Evolutionary conservation across 768 basidiomycete species (phyloP).

Genomic region (Lentinula aciculospora): DNA sequence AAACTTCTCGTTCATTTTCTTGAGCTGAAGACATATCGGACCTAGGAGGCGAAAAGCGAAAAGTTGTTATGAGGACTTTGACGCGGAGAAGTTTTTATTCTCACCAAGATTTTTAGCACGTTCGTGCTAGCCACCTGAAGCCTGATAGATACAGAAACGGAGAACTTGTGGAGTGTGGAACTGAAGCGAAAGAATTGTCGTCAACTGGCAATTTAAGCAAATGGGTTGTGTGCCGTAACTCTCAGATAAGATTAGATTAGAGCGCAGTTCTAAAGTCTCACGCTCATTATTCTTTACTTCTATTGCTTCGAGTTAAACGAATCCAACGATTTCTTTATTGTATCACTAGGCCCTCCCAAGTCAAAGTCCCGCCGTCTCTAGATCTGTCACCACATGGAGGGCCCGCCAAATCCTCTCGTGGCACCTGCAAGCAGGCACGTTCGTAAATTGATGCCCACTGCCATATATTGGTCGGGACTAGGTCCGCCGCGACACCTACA

Average conservation of each 20-base stretch:
- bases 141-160: neutral
- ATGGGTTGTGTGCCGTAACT: neutral
- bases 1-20: neutral
- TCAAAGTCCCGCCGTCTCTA: neutral
- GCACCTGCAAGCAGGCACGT: neutral
- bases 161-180: neutral
- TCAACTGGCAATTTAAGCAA: neutral
- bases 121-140: neutral
- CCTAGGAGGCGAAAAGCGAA: neutral
- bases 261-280: neutral
- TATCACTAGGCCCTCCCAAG: too few species aligned
- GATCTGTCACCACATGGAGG: neutral
- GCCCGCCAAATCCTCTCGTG: neutral
- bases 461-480: too few species aligned
- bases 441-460: neutral
- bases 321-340: neutral
- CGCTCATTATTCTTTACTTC: neutral
- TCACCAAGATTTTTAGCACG: neutral
- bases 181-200: neutral
- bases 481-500: too few species aligned
- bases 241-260: neutral
- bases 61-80: neutral
- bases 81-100: neutral
- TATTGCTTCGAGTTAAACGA: too few species aligned
- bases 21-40: neutral